phyloP scores from a whole-genome alignment of 176 grass and related monocot species.

The Poa pratensis region DNA sequence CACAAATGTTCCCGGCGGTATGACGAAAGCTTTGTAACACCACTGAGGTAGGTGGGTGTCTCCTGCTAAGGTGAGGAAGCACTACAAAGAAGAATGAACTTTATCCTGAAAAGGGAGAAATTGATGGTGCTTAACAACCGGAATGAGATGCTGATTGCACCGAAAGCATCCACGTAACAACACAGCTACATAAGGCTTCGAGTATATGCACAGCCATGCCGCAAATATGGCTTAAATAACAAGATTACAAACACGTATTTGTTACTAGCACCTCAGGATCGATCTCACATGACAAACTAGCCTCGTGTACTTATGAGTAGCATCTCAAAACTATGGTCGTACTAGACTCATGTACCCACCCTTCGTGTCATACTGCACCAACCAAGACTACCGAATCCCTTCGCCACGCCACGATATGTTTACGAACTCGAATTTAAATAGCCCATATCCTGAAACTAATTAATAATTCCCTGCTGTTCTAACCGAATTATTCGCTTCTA shows the following conservation, averaged over 20 bases:
- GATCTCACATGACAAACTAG: not conserved
- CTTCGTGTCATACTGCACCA: not conserved
- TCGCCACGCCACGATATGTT: not conserved
- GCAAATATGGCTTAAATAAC: not conserved
- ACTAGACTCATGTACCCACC: not conserved
- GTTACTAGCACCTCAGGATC: not conserved
- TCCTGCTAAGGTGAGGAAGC: conserved; percentile 27
- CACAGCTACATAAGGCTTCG: not conserved
- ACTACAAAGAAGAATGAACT: conserved; percentile 25
- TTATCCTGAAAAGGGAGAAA: conserved; percentile 48
- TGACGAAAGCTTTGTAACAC: not conserved
- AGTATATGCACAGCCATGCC: not conserved
- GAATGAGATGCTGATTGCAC: conserved; percentile 13
- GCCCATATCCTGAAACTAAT: not conserved
- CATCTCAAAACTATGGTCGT: not conserved
- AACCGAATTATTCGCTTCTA: not conserved
- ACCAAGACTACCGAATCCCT: not conserved
- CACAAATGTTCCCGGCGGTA: conserved; percentile 19
- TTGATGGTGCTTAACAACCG: conserved; percentile 28
- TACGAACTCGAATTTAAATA: not conserved
- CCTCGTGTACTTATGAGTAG: not conserved
- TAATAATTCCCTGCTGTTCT: not conserved
- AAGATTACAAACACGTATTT: not conserved
- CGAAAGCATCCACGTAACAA: not conserved
- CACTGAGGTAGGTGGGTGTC: conserved; percentile 8